Evolutionary conservation across 2,329 filamentous ascomycete genomes (phyloP), one percentile per base, ranked within the genome.

Genomic region (Ustilaginoidea virens): DNA sequence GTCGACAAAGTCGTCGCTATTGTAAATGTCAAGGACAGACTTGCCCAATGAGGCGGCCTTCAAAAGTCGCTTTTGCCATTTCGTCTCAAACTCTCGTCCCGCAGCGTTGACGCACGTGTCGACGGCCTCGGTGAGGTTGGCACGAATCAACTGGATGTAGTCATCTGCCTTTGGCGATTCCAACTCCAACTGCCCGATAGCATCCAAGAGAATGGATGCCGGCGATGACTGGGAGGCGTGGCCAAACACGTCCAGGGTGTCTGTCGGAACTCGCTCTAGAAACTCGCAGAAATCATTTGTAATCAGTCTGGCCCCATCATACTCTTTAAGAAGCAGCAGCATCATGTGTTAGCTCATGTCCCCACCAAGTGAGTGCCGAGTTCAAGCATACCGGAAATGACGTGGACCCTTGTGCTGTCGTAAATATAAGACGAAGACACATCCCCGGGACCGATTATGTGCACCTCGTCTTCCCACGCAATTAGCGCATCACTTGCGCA

Each of bases 131-230:
- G 83, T 83, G 3, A 98, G 67, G 41, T 78, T 85, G 0, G 80
- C 66, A 24, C 83, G 71, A 42, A 98, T 98, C 2, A 93, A 69
- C 47, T 96, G 90, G 32, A 98, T 94, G 39, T 94, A 87, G 44
- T 98, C 90, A 44, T 98, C 90, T 6, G 90, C 90, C 52, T 94
- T 96, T 2, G 90, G 87, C 0, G 87, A 96, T 47, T 93, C 85
- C 37, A 81, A 74, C 43, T 96, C 87, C 4, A 98, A 64, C 43
- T 94, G 79, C 31, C 85, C 80, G 2, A 92, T 79, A 1, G 90
- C 90, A 51, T 98, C 90, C 0, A 98, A 64, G 3, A 98, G 61
- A n/a, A 96, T 82, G 0, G 87, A 87, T 4, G 87, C 82, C 3
- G 90, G 74, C 0, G 85, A 87, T 1, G 85, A 87, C 32, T 83